Percentiles rank a stretch among this genome's conserved stretches.
phyloP scores from a whole-genome alignment of 2,329 filamentous ascomycete genomes.

The Dothideomycetes sp. region DNA sequence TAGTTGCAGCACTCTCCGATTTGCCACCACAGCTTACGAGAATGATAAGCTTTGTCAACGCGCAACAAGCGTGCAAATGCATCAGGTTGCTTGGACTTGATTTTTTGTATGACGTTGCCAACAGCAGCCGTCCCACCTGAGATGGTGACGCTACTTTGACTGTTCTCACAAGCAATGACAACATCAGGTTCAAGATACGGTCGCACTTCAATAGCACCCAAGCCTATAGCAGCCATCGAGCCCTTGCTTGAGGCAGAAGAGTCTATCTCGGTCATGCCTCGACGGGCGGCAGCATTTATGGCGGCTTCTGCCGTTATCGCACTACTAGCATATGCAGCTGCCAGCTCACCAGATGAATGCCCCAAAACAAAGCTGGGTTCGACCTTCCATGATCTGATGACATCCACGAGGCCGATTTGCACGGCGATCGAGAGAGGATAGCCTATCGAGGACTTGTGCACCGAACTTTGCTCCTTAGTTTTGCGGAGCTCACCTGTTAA shows the following conservation, averaged over 20 bases:
- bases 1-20: too few relatives aligned
- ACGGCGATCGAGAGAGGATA: constrained; percentile 48
- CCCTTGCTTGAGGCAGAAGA: constrained; percentile 17
- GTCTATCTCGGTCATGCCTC: constrained; percentile 15
- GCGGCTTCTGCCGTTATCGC: constrained; percentile 1
- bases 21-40: not conserved
- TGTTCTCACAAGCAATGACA: constrained; percentile 29
- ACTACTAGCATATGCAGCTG: constrained; percentile 23
- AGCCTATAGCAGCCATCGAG: constrained; percentile 28
- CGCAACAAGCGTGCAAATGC: constrained; percentile 32
- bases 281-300: constrained; percentile 20
- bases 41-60: constrained; percentile 35
- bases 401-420: constrained; percentile 41
- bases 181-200: constrained; percentile 16
- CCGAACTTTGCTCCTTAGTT: constrained; percentile 21
- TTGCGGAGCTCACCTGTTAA: constrained; percentile 20
- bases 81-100: constrained; percentile 23
- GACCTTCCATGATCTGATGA: constrained; percentile 24
- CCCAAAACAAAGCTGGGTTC: constrained; percentile 20
- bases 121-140: constrained; percentile 31
- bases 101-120: constrained; percentile 21
- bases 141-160: constrained; percentile 34
- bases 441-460: constrained; percentile 21
- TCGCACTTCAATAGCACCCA: constrained; percentile 16
- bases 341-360: constrained; percentile 28